Evolutionary conservation across 2,329 filamentous ascomycete genomes (phyloP).

Genomic region (Leptographium radiaticola): DNA sequence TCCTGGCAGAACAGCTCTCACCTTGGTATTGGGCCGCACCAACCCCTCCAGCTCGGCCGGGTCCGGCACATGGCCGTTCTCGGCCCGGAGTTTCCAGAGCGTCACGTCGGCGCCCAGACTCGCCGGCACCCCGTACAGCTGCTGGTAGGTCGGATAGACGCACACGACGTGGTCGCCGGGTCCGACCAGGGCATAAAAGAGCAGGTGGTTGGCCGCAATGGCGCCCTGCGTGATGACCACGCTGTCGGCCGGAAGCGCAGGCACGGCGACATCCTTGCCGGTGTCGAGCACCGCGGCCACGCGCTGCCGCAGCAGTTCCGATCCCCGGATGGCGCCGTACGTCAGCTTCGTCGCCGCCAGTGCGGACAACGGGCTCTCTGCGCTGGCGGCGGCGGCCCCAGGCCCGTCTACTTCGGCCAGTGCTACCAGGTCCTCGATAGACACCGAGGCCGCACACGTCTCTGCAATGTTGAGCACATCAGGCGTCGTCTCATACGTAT

Average conservation of each 20-base stretch:
- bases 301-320: constrained; percentile 46
- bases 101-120: constrained; percentile 66
- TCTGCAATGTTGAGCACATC: constrained; percentile 60
- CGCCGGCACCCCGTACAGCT: constrained; percentile 63
- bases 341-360: constrained; percentile 42
- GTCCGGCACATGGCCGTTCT: constrained; percentile 54
- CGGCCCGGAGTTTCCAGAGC: constrained; percentile 56
- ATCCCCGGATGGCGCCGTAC: constrained; percentile 63
- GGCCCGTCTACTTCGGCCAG: constrained; percentile 42
- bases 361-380: constrained; percentile 27
- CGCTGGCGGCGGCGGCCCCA: constrained; percentile 9
- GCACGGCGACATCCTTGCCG: constrained; percentile 21
- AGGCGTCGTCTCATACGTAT: constrained; percentile 42
- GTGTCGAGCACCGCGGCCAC: constrained; percentile 43
- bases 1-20: no score
- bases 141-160: constrained; percentile 78
- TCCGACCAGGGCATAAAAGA: constrained; percentile 58
- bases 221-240: constrained; percentile 69
- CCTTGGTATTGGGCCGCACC: constrained; percentile 56
- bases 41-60: constrained; percentile 51
- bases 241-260: constrained; percentile 37
- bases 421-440: constrained; percentile 50
- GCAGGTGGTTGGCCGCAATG: constrained; percentile 74
- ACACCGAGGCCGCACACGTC: constrained; percentile 65
- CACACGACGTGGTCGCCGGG: constrained; percentile 75